phyloP scores from a whole-genome alignment of 352 stramenopile genomes.

The Albugo candida region DNA sequence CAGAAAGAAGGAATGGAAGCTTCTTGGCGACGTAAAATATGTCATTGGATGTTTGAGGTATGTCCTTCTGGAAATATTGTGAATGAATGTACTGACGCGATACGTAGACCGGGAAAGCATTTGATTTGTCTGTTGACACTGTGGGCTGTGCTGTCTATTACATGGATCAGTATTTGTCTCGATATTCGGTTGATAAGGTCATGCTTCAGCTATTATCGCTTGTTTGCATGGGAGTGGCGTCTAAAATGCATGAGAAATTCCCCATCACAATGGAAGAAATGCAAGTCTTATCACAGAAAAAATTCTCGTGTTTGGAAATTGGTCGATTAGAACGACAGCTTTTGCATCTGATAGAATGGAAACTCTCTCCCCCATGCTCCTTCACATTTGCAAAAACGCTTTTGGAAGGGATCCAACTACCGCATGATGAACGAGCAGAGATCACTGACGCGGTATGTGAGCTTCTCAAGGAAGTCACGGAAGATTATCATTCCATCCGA shows the following conservation, averaged over 20 bases:
- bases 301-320: conserved; percentile 23
- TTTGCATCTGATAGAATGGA: conserved; percentile 16
- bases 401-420: conserved; percentile 11
- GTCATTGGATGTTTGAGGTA: conserved; percentile 31
- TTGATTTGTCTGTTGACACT: conserved; percentile 23
- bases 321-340: conserved; percentile 16
- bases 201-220: conserved; percentile 30
- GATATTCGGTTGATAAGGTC: conserved; percentile 25
- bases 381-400: conserved; percentile 26
- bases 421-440: conserved; percentile 8
- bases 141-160: conserved; percentile 22
- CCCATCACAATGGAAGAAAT: conserved; percentile 36
- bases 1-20: conserved; percentile 24
- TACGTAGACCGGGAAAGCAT: conserved; percentile 20
- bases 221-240: conserved; percentile 25
- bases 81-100: background rate
- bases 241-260: conserved; percentile 31
- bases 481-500: conserved; percentile 14
- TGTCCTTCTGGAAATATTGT: background rate
- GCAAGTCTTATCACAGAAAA: conserved; percentile 22
- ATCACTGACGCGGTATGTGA: conserved; percentile 11
- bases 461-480: conserved; percentile 12
- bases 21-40: conserved; percentile 21
- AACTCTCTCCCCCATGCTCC: conserved; percentile 15
- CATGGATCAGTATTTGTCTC: conserved; percentile 26